Evolutionary conservation across 148 eudicot species (phyloP).

Genomic region (Amaranthus hypochondriacus): DNA sequence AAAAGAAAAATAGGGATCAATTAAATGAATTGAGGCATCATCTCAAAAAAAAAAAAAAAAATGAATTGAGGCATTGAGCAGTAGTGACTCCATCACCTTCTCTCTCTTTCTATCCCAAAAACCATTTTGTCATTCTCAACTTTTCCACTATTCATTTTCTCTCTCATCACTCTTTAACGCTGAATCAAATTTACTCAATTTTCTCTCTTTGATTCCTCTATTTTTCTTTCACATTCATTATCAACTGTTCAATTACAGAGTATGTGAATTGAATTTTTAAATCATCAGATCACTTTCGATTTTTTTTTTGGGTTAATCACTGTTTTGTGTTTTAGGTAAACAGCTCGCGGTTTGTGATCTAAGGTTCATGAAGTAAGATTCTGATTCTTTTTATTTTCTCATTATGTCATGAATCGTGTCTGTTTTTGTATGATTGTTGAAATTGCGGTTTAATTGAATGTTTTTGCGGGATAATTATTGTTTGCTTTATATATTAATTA

Average conservation of each 20-base stretch:
- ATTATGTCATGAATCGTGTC: background rate
- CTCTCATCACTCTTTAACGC: slow-evolving; percentile 13
- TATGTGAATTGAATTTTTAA: background rate
- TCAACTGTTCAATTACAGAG: slow-evolving; percentile 5
- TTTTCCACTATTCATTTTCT: background rate
- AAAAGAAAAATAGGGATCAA: background rate
- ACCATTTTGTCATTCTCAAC: slow-evolving; percentile 18
- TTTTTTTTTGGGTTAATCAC: background rate
- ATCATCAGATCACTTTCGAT: slow-evolving; percentile 15
- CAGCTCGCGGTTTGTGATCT: slow-evolving; percentile 20
- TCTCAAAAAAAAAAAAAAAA: background rate
- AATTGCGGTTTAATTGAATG: background rate
- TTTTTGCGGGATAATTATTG: background rate
- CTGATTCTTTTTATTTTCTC: slow-evolving; percentile 7
- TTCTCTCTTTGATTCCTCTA: background rate
- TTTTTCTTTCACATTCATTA: slow-evolving; percentile 17
- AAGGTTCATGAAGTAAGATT: slow-evolving; percentile 16
- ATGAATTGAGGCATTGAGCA: background rate
- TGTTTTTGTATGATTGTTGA: background rate
- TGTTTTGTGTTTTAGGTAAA: slow-evolving; percentile 1
- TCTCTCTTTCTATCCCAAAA: slow-evolving; percentile 9
- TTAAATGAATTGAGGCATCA: slow-evolving; percentile 1
- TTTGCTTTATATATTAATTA: background rate
- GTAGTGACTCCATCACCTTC: background rate
- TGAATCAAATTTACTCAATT: background rate